phyloP scores from a whole-genome alignment of 169 alveolate genomes.

The Cryptosporidium parvum region DNA sequence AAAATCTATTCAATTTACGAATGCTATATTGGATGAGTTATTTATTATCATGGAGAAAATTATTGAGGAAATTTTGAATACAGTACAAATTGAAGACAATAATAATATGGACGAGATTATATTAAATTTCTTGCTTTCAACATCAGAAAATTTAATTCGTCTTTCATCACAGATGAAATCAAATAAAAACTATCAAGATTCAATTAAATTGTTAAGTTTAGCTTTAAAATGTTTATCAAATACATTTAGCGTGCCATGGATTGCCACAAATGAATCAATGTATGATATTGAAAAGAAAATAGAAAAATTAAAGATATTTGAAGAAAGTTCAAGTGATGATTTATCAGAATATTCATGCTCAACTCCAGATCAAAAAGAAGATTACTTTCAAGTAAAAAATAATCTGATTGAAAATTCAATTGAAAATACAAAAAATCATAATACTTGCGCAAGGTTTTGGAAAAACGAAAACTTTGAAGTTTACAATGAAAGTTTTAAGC shows the following conservation, averaged over 20 bases:
- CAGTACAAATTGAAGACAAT: not conserved
- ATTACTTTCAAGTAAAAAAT: not conserved
- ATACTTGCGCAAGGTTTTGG: constrained; percentile 1
- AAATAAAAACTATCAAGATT: constrained; percentile 20
- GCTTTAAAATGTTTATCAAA: constrained; percentile 22
- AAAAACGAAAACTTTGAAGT: not conserved
- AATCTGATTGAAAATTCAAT: not conserved
- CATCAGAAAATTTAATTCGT: constrained; percentile 37
- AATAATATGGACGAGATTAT: constrained; percentile 21
- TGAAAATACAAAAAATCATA: not conserved
- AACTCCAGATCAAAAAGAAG: constrained; percentile 1
- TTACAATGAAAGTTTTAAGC: not conserved
- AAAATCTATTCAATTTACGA: constrained; percentile 12
- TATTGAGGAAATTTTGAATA: not conserved
- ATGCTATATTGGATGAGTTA: constrained; percentile 1
- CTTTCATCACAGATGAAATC: constrained; percentile 34
- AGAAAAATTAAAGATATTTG: not conserved
- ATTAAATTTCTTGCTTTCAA: constrained; percentile 19
- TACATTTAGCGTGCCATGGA: constrained; percentile 50
- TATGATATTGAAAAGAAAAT: constrained; percentile 2
- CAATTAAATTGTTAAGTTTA: constrained; percentile 16
- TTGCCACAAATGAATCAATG: not conserved
- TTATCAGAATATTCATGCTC: not conserved
- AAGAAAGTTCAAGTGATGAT: not conserved
- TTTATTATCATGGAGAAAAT: constrained; percentile 14